phyloP scores from a whole-genome alignment of 2,329 filamentous ascomycete genomes.

The Exophiala sp. region DNA sequence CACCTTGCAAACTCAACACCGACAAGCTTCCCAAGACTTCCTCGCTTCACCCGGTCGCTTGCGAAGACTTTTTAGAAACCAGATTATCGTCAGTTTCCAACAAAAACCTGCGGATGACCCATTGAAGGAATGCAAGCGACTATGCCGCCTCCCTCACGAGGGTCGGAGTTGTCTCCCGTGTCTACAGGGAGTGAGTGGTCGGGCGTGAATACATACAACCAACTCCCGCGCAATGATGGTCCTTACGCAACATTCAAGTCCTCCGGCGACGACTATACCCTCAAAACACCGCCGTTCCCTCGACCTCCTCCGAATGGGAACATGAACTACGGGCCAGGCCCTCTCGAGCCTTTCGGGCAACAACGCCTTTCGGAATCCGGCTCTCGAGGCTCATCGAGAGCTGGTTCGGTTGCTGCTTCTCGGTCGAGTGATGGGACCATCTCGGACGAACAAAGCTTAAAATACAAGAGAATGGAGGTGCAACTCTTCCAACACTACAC shows the following conservation, averaged over 20 bases:
- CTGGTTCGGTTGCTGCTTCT: slow-evolving; percentile 73
- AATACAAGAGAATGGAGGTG: slow-evolving; percentile 60
- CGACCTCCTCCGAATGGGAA: slow-evolving; percentile 15
- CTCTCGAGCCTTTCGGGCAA: slow-evolving; percentile 32
- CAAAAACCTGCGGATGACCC: slow-evolving; percentile 1
- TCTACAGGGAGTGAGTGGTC: slow-evolving; percentile 84
- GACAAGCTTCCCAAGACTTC: not conserved
- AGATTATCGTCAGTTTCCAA: not conserved
- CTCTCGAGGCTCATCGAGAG: slow-evolving; percentile 69
- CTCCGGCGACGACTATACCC: slow-evolving; percentile 18
- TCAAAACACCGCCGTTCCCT: slow-evolving; percentile 12
- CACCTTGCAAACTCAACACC: slow-evolving; percentile 8
- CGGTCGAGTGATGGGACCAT: slow-evolving; percentile 73
- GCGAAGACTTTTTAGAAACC: not conserved
- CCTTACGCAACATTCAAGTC: slow-evolving; percentile 40
- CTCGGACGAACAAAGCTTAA: slow-evolving; percentile 62
- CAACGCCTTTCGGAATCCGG: slow-evolving; percentile 39
- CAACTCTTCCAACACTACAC: slow-evolving; percentile 77
- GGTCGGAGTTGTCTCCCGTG: slow-evolving; percentile 62
- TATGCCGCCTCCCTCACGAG: slow-evolving; percentile 16
- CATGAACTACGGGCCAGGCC: slow-evolving; percentile 18
- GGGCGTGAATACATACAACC: slow-evolving; percentile 63
- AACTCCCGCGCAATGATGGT: slow-evolving; percentile 41
- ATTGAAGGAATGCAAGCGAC: slow-evolving; percentile 19
- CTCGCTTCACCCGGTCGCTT: not conserved